Conservation (phyloP, 306 rosid species). For the Neltuma alba region DNA sequence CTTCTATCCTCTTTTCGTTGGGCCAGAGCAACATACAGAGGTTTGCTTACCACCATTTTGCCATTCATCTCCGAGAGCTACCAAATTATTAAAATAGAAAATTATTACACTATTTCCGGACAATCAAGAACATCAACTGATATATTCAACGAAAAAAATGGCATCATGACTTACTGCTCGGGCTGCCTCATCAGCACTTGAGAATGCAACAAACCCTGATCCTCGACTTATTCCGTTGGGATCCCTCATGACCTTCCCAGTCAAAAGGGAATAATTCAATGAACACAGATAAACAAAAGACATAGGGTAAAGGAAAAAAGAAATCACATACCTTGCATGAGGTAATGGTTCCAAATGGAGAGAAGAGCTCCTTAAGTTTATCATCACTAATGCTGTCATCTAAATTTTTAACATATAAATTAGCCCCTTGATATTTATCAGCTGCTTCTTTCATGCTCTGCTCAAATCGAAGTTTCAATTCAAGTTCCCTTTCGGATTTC, state of each 20-base stretch:
- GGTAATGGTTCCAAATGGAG: constrained; percentile 75
- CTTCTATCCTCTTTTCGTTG: constrained; percentile 97
- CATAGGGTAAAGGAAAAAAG: constrained; percentile 1
- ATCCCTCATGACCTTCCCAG: constrained; percentile 85
- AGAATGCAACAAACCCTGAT: constrained; percentile 97
- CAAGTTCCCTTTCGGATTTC: constrained; percentile 90
- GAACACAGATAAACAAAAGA: not conserved
- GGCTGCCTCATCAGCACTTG: constrained; percentile 92
- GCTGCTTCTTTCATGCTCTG: constrained; percentile 89
- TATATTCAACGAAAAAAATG: not conserved
- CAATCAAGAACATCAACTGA: not conserved
- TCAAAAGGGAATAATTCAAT: not conserved
- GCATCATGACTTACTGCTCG: constrained; percentile 78
- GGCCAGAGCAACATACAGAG: constrained; percentile 95
- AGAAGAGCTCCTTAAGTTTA: constrained; percentile 73
- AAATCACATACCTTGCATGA: constrained; percentile 75
- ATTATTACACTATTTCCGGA: not conserved
- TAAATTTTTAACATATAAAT: constrained; percentile 78
- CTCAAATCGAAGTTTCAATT: constrained; percentile 71
- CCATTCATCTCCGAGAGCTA: constrained; percentile 96
- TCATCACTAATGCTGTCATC: constrained; percentile 80
- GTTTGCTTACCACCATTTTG: constrained; percentile 86
- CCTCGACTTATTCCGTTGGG: constrained; percentile 92
- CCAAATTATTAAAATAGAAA: constrained; percentile 3
- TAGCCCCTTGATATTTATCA: constrained; percentile 89